Percentiles rank a stretch among this genome's conserved stretches.
phyloP scores from a whole-genome alignment of 805 yeast genomes.

The Peterozyma toletana region DNA sequence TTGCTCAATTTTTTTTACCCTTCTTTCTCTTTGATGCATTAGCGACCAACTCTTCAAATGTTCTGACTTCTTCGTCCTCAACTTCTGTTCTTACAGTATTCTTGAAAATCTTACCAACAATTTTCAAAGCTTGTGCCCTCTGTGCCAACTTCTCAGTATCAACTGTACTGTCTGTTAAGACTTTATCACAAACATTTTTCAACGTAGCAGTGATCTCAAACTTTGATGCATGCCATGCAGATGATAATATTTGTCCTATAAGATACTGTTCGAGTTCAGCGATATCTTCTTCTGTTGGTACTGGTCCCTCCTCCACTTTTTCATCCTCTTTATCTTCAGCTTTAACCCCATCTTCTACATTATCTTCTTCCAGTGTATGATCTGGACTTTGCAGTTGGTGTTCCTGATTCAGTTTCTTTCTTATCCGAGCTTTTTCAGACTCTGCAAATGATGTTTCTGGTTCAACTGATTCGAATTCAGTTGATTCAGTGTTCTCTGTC shows the following conservation, averaged over 20 bases:
- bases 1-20: conserved; percentile 33
- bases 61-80: conserved; percentile 87
- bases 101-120: conserved; percentile 65
- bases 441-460: conserved; percentile 1
- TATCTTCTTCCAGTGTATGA: conserved; percentile 2
- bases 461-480: background rate
- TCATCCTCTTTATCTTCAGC: conserved; percentile 15
- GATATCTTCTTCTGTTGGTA: conserved; percentile 45
- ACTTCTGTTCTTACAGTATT: conserved; percentile 68
- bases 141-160: conserved; percentile 52
- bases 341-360: conserved; percentile 18
- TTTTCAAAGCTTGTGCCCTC: conserved; percentile 73
- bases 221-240: conserved; percentile 93
- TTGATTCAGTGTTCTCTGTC: conserved; percentile 3
- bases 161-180: conserved; percentile 63
- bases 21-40: conserved; percentile 65
- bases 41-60: conserved; percentile 88
- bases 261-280: conserved; percentile 77
- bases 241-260: conserved; percentile 84
- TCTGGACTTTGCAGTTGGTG: conserved; percentile 3
- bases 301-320: conserved; percentile 17
- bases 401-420: conserved; percentile 1
- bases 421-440: conserved; percentile 1
- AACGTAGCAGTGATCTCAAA: conserved; percentile 77
- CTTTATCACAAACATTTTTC: conserved; percentile 75